phyloP scores from a whole-genome alignment of 768 basidiomycete genomes.

The Boletus edulis region DNA sequence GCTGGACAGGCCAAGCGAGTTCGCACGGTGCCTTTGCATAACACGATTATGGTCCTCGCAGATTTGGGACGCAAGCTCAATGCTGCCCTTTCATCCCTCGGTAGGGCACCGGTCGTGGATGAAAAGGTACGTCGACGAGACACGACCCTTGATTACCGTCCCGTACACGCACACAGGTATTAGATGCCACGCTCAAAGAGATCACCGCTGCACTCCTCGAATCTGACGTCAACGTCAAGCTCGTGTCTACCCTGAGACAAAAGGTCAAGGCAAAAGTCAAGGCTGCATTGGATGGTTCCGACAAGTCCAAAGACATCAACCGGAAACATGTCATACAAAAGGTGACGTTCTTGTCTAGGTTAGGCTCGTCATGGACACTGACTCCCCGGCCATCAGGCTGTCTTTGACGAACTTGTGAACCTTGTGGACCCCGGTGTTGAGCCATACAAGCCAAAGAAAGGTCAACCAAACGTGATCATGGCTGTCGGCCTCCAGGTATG shows the following conservation, averaged over 20 bases:
- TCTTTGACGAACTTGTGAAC: constrained; percentile 94
- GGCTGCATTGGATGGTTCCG: constrained; percentile 66
- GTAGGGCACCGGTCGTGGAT: constrained; percentile 82
- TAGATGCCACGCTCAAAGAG: constrained; percentile 93
- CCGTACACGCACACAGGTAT: constrained; percentile 53
- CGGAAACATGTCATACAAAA: constrained; percentile 90
- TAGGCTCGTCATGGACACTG: neutral
- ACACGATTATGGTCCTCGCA: constrained; percentile 87
- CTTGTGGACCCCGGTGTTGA: constrained; percentile 95
- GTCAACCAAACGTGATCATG: constrained; percentile 93
- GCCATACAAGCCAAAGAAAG: constrained; percentile 96
- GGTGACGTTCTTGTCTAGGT: constrained; percentile 38
- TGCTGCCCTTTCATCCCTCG: constrained; percentile 87
- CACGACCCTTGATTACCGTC: neutral
- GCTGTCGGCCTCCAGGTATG: constrained; percentile 91
- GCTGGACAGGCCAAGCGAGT: constrained; percentile 3
- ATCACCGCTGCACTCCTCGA: constrained; percentile 92
- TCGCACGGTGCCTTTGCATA: constrained; percentile 27
- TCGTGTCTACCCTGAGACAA: constrained; percentile 81
- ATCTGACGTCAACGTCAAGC: constrained; percentile 97
- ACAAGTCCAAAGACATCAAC: constrained; percentile 77
- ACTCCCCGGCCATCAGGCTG: constrained; percentile 54
- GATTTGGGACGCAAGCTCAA: constrained; percentile 95
- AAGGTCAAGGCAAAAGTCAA: constrained; percentile 93
- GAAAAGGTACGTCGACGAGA: constrained; percentile 63